Evolutionary conservation across 495 filamentous ascomycete species (phyloP), one percentile per base, ranked within the genome.

Genomic region (Recurvomyces mirabilis): DNA sequence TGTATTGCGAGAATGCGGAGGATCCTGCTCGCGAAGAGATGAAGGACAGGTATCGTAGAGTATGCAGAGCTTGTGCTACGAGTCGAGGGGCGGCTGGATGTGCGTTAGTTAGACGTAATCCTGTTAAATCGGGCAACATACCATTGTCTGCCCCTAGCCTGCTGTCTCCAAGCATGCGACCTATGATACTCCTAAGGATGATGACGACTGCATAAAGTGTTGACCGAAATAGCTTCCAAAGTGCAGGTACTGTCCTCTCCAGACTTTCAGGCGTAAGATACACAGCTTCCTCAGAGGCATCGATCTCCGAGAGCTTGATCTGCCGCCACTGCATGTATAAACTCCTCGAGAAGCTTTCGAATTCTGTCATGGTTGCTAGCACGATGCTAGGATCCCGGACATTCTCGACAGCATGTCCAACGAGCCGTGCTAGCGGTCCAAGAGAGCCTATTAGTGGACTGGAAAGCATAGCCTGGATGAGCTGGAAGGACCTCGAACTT

Each of bases 41-140:
- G 55, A 96, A 98, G 57, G 86, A 86, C 17, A 95, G 63, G 54
- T 86, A 82, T 31, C 85, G 77, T 26, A 98, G 78, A 13, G 75
- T 78, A 37, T 82, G 75, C 21, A 98, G 77, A 5, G 81, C 68
- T 64, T 88, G 84, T 25, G 78, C 72, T 28, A 84, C 85, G 21
- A 93, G 65, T 18, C 71, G 68, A 0, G 87, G 83, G 0, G 82
- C 84, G 37, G 73, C 70, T 50, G 41, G 1, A 31, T 2, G 5
- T 19, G 4, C 2, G 13, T 37, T 18, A 37, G 34, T 13, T 5
- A 14, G 19, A 37, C 4, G 5, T 21, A 4, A 21, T 33, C 26
- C 6, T 17, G 1, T 10, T 36, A 18, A 9, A 29, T 14, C 4
- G 28, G 18, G n/a, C 3, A 10, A 66, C 70, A 60, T 64, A 81